Conservation (phyloP, 305 asterid genomes). For the Solanum hybrid region DNA sequence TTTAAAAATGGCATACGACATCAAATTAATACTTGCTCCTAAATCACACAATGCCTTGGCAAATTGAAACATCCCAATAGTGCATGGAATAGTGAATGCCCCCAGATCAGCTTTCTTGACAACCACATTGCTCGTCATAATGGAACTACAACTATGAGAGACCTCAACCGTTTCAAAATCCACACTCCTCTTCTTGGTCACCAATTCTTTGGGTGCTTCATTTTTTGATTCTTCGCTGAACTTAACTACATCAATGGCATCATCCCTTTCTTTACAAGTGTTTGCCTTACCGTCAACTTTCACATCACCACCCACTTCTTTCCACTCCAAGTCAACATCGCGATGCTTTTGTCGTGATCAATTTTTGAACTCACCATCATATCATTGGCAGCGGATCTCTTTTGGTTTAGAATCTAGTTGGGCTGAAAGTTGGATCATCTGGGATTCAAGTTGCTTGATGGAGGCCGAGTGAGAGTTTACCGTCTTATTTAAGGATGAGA, state of each 20-base stretch:
- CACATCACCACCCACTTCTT: not conserved
- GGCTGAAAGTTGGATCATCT: too few relatives aligned
- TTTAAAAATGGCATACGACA: not conserved
- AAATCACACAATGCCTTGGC: not conserved
- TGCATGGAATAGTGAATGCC: not conserved
- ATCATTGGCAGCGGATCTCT: too few relatives aligned
- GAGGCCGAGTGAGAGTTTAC: not conserved
- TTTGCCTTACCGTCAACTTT: not conserved
- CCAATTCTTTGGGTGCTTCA: not conserved
- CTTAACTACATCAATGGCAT: too few relatives aligned
- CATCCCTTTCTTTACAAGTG: not conserved
- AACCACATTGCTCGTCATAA: not conserved
- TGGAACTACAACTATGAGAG: not conserved
- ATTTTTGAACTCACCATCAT: not conserved
- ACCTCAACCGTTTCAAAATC: not conserved
- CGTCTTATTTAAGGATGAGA: not conserved
- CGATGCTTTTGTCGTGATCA: not conserved
- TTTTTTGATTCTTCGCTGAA: too few relatives aligned
- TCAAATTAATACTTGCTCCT: not conserved
- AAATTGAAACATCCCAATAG: not conserved
- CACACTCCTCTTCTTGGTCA: not conserved
- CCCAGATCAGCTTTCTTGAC: not conserved
- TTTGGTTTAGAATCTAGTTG: too few relatives aligned
- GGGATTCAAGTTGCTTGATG: not conserved
- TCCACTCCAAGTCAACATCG: not conserved